These are phyloP conservation scores for Huntiella abstrusa DNA, from an alignment of 2,329 filamentous ascomycete genomes.

Conservation along the genomic window DNA sequence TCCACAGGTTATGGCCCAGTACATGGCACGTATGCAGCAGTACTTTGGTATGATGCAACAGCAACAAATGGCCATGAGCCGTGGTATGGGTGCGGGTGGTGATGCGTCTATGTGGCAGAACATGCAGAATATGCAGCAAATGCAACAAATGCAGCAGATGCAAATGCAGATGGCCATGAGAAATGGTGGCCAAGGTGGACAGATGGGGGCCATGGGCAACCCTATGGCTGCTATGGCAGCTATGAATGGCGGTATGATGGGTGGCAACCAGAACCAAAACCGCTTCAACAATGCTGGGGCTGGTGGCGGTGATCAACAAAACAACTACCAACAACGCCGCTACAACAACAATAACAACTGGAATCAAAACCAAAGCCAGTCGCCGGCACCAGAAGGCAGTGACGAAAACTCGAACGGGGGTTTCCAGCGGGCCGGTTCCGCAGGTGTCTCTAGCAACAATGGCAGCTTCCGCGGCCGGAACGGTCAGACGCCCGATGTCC, in stretches of 20 bases:
- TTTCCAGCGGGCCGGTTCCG: slow-evolving; percentile 21
- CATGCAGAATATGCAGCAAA: slow-evolving; percentile 60
- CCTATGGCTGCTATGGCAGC: slow-evolving; percentile 10
- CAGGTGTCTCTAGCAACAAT: slow-evolving; percentile 16
- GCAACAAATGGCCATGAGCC: slow-evolving; percentile 54
- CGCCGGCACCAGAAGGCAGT: slow-evolving; percentile 1
- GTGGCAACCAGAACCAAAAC: slow-evolving; percentile 28
- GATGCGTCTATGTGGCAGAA: slow-evolving; percentile 50
- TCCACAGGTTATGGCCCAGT: slow-evolving; percentile 93
- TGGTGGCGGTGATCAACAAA: slow-evolving; percentile 4
- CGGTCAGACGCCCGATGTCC: slow-evolving; percentile 20
- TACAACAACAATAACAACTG: slow-evolving; percentile 15
- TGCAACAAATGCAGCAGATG: slow-evolving; percentile 50
- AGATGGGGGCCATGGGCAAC: slow-evolving; percentile 1
- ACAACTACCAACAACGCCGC: slow-evolving; percentile 11
- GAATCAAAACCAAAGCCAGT: slow-evolving; percentile 1
- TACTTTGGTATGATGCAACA: slow-evolving; percentile 93
- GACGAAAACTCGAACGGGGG: slow-evolving; percentile 18
- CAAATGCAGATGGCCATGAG: slow-evolving; percentile 2
- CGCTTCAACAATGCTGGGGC: slow-evolving; percentile 22
- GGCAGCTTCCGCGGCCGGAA: slow-evolving; percentile 20
- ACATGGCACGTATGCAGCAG: slow-evolving; percentile 96
- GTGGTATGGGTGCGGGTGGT: slow-evolving; percentile 31
- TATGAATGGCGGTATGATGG: slow-evolving; percentile 31
- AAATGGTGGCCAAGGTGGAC: slow-evolving; percentile 17